Evolutionary conservation across 257 asterid genomes (phyloP).

Genomic region (Striga asiatica): DNA sequence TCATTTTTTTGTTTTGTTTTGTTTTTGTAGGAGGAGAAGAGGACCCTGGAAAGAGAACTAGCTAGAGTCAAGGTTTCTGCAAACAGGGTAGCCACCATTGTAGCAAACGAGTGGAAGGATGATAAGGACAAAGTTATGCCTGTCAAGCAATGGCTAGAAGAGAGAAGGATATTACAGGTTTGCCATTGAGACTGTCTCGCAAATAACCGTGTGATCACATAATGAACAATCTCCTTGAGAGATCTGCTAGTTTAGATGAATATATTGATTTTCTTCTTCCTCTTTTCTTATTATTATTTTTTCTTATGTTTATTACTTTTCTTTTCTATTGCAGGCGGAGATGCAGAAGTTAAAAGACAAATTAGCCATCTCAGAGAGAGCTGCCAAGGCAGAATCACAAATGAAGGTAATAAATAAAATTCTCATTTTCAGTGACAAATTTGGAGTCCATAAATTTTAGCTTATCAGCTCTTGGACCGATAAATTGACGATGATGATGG

Average conservation of each 20-base stretch:
- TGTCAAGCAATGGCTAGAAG: constrained; percentile 90
- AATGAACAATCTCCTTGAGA: no score
- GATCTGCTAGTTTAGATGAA: background rate
- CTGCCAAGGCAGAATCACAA: constrained; percentile 77
- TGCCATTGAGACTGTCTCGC: no score
- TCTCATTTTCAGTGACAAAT: background rate
- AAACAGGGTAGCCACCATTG: constrained; percentile 60
- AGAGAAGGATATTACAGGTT: constrained; percentile 75
- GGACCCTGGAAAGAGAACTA: constrained; percentile 80
- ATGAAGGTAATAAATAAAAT: constrained; percentile 43
- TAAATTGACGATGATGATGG: constrained; percentile 7
- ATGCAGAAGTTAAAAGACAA: constrained; percentile 70
- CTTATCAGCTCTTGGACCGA: background rate
- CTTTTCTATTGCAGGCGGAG: constrained; percentile 42
- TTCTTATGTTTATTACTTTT: background rate
- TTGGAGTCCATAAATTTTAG: background rate
- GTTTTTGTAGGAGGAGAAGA: constrained; percentile 67
- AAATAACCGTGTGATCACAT: no score
- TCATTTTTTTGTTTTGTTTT: no score
- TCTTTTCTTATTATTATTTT: background rate
- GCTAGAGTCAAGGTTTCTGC: constrained; percentile 81
- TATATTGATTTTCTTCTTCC: background rate
- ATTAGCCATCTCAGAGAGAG: constrained; percentile 56
- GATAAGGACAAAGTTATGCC: constrained; percentile 90
- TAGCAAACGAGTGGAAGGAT: constrained; percentile 95